phyloP scores from a whole-genome alignment of 345 rosid species.

The Pistacia integerrima region DNA sequence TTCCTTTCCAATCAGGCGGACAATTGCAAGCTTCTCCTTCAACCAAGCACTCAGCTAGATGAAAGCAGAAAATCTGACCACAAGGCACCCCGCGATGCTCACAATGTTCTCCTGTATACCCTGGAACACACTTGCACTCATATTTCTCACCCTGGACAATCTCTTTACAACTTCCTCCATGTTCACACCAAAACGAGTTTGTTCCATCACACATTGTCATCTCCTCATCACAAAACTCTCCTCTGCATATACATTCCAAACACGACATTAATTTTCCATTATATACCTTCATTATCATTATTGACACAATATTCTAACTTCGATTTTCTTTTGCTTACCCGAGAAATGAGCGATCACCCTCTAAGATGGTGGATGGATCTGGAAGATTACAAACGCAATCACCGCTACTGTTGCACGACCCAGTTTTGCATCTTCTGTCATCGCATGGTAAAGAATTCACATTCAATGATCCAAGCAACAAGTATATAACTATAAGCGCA shows the following conservation, averaged over 20 bases:
- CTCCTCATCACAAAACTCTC: conserved; percentile 33
- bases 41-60: conserved; percentile 25
- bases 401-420: conserved; percentile 24
- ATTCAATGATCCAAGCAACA: conserved; percentile 22
- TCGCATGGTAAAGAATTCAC: conserved; percentile 21
- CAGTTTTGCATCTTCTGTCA: conserved; percentile 25
- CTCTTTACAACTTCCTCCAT: conserved; percentile 36
- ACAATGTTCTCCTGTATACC: conserved; percentile 26
- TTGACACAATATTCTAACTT: background rate
- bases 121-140: conserved; percentile 31
- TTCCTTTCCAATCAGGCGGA: conserved; percentile 31
- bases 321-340: conserved; percentile 14
- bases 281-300: too few relatives aligned
- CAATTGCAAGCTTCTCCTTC: conserved; percentile 27
- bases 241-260: conserved; percentile 16
- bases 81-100: conserved; percentile 28
- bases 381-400: conserved; percentile 36
- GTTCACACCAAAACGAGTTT: conserved; percentile 40
- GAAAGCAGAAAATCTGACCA: conserved; percentile 31
- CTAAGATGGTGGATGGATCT: conserved; percentile 39
- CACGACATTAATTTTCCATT: background rate
- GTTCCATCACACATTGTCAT: conserved; percentile 51
- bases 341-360: conserved; percentile 38
- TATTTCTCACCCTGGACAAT: conserved; percentile 41
- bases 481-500: background rate